Percentiles rank a stretch among this genome's conserved stretches.
phyloP scores from a whole-genome alignment of 768 basidiomycete species.

The Boletus fagicola region DNA sequence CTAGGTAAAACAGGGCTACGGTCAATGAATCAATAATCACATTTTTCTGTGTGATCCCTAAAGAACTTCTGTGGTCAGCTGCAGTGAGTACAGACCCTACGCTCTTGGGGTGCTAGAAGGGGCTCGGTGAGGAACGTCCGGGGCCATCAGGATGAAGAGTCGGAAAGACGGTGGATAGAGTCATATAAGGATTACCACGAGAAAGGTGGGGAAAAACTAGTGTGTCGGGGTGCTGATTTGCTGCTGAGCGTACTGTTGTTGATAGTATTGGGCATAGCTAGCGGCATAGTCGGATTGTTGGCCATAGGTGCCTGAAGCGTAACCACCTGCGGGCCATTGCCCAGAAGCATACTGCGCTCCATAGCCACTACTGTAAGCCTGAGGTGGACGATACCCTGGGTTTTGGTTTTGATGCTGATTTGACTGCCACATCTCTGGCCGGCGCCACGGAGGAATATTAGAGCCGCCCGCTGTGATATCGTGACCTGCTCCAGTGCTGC shows the following conservation, averaged over 20 bases:
- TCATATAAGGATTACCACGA: conserved; percentile 29
- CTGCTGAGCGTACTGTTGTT: conserved; percentile 82
- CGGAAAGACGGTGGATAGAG: conserved; percentile 14
- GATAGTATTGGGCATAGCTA: conserved; percentile 85
- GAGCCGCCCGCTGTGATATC: conserved; percentile 61
- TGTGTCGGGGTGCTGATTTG: conserved; percentile 48
- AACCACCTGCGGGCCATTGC: conserved; percentile 38
- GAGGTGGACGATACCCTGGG: conserved; percentile 67
- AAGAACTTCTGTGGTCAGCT: conserved; percentile 35
- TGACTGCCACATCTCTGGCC: conserved; percentile 83
- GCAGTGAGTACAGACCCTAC: conserved; percentile 35
- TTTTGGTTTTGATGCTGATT: conserved; percentile 52
- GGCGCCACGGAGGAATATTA: conserved; percentile 88
- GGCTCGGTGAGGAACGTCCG: conserved; percentile 16
- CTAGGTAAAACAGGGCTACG: conserved; percentile 27
- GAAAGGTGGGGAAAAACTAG: conserved; percentile 18
- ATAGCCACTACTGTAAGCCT: conserved; percentile 51
- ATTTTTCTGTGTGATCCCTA: conserved; percentile 28
- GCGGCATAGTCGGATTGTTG: conserved; percentile 64
- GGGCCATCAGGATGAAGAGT: conserved; percentile 17
- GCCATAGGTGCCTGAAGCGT: conserved; percentile 33
- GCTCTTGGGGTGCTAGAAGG: conserved; percentile 24
- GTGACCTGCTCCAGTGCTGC: conserved; percentile 62
- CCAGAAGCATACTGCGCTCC: conserved; percentile 42
- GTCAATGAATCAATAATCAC: conserved; percentile 32